phyloP scores from a whole-genome alignment of 2,329 filamentous ascomycete genomes.

The Paraconiothyrium sp. region DNA sequence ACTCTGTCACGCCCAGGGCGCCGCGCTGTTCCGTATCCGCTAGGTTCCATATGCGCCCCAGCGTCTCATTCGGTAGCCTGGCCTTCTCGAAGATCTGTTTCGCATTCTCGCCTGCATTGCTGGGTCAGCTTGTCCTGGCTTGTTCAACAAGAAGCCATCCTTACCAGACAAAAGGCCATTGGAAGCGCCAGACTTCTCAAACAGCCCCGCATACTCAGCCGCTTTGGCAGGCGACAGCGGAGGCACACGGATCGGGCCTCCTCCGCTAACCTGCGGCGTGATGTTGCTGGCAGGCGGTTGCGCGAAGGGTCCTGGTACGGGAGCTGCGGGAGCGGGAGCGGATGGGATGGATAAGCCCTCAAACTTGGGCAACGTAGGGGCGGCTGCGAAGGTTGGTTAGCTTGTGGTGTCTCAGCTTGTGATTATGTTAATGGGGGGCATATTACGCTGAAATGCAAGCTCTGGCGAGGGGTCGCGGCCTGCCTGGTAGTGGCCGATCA shows the following conservation, averaged over 20 bases:
- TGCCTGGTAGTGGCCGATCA: constrained; percentile 95
- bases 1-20: constrained; percentile 85
- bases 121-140: not conserved
- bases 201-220: constrained; percentile 85
- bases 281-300: constrained; percentile 48
- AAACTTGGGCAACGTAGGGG: constrained; percentile 84
- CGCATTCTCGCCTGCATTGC: constrained; percentile 74
- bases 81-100: constrained; percentile 97
- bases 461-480: constrained; percentile 82
- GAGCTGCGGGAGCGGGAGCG: constrained; percentile 31
- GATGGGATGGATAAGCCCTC: constrained; percentile 72
- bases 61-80: constrained; percentile 83
- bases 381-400: constrained; percentile 59
- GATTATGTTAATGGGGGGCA: constrained; percentile 1
- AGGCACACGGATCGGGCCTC: constrained; percentile 82
- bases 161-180: constrained; percentile 77
- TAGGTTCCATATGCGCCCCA: constrained; percentile 96
- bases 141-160: constrained; percentile 1
- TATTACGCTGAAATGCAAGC: constrained; percentile 78
- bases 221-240: constrained; percentile 89
- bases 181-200: constrained; percentile 85
- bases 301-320: constrained; percentile 50
- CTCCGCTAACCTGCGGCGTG: constrained; percentile 44
- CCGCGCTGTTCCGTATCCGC: constrained; percentile 94
- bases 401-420: constrained; percentile 8